Evolutionary conservation across 306 rosid genomes (phyloP).

Genomic region (Pterocarpus macrocarpus): DNA sequence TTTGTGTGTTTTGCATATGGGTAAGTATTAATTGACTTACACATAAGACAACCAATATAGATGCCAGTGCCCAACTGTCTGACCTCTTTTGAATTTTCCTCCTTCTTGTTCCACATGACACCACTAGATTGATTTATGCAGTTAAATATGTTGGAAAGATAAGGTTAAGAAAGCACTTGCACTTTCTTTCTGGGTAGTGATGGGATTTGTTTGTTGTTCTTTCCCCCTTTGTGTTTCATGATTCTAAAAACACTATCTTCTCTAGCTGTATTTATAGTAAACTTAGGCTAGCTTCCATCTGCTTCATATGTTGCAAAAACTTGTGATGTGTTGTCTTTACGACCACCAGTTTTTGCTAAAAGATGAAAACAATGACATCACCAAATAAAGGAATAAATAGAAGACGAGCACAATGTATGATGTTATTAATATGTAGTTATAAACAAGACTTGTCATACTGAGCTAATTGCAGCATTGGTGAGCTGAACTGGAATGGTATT

Average conservation of each 20-base stretch:
- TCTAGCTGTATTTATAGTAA: neutral
- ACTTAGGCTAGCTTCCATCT: neutral
- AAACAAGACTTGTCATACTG: neutral
- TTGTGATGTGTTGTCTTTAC: neutral
- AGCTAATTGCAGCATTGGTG: slow-evolving; percentile 11
- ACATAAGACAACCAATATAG: neutral
- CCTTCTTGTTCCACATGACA: neutral
- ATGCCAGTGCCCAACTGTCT: neutral
- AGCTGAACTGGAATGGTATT: slow-evolving; percentile 15
- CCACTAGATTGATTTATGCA: no score
- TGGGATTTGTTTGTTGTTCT: neutral
- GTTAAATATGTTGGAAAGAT: neutral
- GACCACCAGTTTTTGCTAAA: neutral
- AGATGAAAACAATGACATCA: neutral
- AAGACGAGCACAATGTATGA: neutral
- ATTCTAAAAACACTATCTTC: neutral
- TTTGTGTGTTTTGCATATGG: neutral
- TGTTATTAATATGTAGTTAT: neutral
- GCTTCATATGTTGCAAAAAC: neutral
- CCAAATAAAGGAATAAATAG: neutral
- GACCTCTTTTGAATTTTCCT: neutral
- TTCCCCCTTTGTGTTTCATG: neutral
- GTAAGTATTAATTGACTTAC: neutral
- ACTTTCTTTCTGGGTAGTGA: neutral
- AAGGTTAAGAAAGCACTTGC: neutral